Conservation (phyloP, 108 stramenopile species). For the Hondaea fermentalgiana region DNA sequence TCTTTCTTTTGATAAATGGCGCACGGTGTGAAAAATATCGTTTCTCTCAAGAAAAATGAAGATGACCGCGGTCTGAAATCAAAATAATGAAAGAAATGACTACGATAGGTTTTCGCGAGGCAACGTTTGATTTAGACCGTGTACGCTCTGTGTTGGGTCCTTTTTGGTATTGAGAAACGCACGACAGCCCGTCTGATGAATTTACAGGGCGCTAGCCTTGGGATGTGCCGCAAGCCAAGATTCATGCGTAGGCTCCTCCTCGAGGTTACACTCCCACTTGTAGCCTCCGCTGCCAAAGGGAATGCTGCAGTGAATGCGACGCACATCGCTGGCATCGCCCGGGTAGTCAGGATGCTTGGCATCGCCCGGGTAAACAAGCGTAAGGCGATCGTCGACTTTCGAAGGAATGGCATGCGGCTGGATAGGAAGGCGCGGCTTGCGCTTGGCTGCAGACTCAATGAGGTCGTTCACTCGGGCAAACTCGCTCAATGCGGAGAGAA, state of each 20-base stretch:
- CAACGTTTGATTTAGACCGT: too few species aligned
- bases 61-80: too few species aligned
- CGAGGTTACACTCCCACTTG: background rate
- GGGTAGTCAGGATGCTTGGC: background rate
- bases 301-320: background rate
- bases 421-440: background rate
- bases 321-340: background rate
- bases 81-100: too few species aligned
- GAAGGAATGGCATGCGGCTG: background rate
- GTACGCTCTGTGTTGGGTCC: too few species aligned
- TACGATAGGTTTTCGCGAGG: too few species aligned
- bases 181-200: too few species aligned
- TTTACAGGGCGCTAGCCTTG: too few species aligned
- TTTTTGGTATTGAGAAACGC: too few species aligned
- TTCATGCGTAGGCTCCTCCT: background rate
- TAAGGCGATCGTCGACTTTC: background rate
- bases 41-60: too few species aligned
- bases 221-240: background rate
- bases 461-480: background rate
- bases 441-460: background rate
- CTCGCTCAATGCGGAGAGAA: background rate
- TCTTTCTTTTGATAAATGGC: too few species aligned
- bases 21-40: too few species aligned
- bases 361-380: background rate
- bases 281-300: background rate